These are phyloP conservation scores for Yamadazyma aaseri DNA, from an alignment of 1,139 yeast genomes.

Conservation along the genomic window DNA sequence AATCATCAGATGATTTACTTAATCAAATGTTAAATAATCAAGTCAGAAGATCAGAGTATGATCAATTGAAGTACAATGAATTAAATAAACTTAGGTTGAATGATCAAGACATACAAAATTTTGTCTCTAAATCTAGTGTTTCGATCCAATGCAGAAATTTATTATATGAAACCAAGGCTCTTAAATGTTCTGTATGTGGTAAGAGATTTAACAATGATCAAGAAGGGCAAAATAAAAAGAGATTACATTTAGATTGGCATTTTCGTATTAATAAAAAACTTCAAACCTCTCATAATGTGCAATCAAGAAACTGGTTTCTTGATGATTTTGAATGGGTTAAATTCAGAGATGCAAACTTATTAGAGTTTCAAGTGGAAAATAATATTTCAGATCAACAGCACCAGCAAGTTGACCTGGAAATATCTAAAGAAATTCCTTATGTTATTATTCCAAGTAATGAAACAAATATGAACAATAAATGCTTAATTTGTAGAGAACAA, in stretches of 20 bases:
- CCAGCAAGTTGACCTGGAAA: conserved; percentile 8
- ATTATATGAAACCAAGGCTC: conserved; percentile 62
- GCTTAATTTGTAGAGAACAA: conserved; percentile 86
- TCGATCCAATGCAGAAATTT: conserved; percentile 28
- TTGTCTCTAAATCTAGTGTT: conserved; percentile 35
- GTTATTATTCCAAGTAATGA: conserved; percentile 74
- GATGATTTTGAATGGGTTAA: conserved; percentile 72
- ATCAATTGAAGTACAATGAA: conserved; percentile 27
- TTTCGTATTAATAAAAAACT: conserved; percentile 84
- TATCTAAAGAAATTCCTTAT: conserved; percentile 30
- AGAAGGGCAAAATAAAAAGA: conserved; percentile 53
- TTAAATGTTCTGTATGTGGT: conserved; percentile 89
- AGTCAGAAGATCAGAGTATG: conserved; percentile 32
- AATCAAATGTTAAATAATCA: conserved; percentile 32
- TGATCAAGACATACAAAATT: conserved; percentile 32
- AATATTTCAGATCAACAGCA: conserved; percentile 9
- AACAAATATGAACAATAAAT: conserved; percentile 65
- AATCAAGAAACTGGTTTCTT: conserved; percentile 82
- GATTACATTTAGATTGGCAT: conserved; percentile 91
- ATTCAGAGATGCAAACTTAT: conserved; percentile 60
- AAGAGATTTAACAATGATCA: conserved; percentile 70
- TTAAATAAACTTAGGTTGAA: conserved; percentile 24
- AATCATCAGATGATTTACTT: conserved; percentile 27
- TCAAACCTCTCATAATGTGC: conserved; percentile 45
- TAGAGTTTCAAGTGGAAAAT: conserved; percentile 31